Conservation (phyloP, 306 rosid species). For the Vigna hirtella region DNA sequence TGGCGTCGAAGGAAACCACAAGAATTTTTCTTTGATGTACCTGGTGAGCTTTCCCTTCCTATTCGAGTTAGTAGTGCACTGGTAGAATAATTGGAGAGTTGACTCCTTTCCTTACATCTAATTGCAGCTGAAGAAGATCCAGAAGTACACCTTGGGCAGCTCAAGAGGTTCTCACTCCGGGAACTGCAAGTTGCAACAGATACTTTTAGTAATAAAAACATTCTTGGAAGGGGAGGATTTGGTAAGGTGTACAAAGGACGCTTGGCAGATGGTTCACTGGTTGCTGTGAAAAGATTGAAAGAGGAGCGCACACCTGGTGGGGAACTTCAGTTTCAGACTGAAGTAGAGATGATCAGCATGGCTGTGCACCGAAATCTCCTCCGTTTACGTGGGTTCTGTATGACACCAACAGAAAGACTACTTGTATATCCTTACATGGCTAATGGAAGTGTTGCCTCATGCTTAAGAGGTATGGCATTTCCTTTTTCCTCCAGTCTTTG, state of each 20-base stretch:
- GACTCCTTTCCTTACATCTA: slow-evolving; percentile 24
- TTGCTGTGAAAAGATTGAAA: slow-evolving; percentile 94
- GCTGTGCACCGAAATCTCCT: slow-evolving; percentile 99
- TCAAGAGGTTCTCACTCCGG: slow-evolving; percentile 91
- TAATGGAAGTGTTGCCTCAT: slow-evolving; percentile 97
- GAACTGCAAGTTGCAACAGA: slow-evolving; percentile 97
- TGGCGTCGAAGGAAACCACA: slow-evolving; percentile 98
- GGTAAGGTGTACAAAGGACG: slow-evolving; percentile 99
- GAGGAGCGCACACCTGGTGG: slow-evolving; percentile 99
- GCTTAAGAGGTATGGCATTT: slow-evolving; percentile 79
- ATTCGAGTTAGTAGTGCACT: background rate
- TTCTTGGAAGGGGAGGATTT: slow-evolving; percentile 96
- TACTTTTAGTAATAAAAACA: slow-evolving; percentile 93
- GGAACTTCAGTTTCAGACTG: slow-evolving; percentile 99
- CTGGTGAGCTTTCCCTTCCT: slow-evolving; percentile 63
- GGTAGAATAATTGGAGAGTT: background rate
- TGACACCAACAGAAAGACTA: slow-evolving; percentile 97
- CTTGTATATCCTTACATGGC: slow-evolving; percentile 99
- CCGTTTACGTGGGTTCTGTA: slow-evolving; percentile 92
- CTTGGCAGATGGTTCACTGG: slow-evolving; percentile 87
- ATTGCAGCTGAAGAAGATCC: slow-evolving; percentile 98
- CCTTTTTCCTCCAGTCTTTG: background rate
- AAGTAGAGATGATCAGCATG: slow-evolving; percentile 99
- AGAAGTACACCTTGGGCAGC: slow-evolving; percentile 98
- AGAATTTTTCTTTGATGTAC: slow-evolving; percentile 96